Evolutionary conservation across 2,329 filamentous ascomycete genomes (phyloP).

Genomic region (Talaromyces atroroseus): DNA sequence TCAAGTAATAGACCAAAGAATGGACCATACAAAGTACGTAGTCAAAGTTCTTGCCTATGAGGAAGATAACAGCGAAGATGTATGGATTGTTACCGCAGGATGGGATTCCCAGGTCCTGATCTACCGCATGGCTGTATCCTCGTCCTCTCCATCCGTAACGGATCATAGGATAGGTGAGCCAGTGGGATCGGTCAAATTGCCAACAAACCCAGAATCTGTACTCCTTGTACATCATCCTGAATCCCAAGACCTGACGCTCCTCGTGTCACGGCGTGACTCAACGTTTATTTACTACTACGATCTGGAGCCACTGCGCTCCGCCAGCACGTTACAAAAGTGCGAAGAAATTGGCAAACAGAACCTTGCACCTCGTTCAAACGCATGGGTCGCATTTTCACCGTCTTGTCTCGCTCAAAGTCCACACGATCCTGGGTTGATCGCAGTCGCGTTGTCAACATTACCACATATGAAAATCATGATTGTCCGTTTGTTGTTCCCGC

Average conservation of each 20-base stretch:
- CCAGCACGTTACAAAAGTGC: slow-evolving; percentile 21
- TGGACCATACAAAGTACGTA: slow-evolving; percentile 56
- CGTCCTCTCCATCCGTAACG: neutral
- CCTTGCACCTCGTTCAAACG: slow-evolving; percentile 56
- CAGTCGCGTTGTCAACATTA: slow-evolving; percentile 55
- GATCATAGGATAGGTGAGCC: slow-evolving; percentile 22
- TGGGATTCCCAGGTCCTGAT: slow-evolving; percentile 56
- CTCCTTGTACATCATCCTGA: slow-evolving; percentile 50
- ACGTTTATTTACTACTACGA: slow-evolving; percentile 54
- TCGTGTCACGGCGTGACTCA: slow-evolving; percentile 54
- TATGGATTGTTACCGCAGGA: slow-evolving; percentile 53
- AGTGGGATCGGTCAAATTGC: slow-evolving; percentile 24
- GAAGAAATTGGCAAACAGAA: slow-evolving; percentile 53
- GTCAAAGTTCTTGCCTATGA: slow-evolving; percentile 46
- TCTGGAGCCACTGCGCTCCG: slow-evolving; percentile 8
- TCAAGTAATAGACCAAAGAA: slow-evolving; percentile 43
- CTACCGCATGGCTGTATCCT: slow-evolving; percentile 34
- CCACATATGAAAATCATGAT: slow-evolving; percentile 60
- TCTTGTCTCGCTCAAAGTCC: slow-evolving; percentile 53
- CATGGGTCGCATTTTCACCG: slow-evolving; percentile 61
- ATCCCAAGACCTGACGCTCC: slow-evolving; percentile 42
- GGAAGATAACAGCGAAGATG: slow-evolving; percentile 21
- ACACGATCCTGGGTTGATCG: slow-evolving; percentile 49
- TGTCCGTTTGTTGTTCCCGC: slow-evolving; percentile 52
- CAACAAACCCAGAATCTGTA: slow-evolving; percentile 54